Evolutionary conservation across 495 filamentous ascomycete genomes (phyloP), one percentile per base, ranked within the genome.

Genomic region (Daldinia decipiens): DNA sequence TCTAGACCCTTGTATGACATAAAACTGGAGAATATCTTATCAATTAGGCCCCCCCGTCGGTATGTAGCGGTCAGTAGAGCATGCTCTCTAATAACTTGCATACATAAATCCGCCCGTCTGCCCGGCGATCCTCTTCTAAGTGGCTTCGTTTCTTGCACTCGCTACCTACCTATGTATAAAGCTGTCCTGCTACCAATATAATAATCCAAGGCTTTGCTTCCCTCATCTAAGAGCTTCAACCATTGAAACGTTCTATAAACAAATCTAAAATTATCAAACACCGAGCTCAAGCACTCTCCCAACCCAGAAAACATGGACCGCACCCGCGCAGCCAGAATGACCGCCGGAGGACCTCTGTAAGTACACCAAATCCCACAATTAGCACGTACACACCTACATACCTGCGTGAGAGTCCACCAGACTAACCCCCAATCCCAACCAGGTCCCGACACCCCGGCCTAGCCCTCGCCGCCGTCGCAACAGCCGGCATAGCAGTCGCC

Each of bases 391-490:
- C 3, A 26, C 26, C 1, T 26, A 3, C 21, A 24, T 27, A 32
- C 24, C 17, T 27, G 36, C 59, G 9, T 26, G 11, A 54, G 2
- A 40, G 15, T 40, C 6, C 13, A 21, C 15, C 11, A 50, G 11
- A 34, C 65, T 68, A 36, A 59, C 52, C 51, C 39, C 43, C 17
- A 47, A 61, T 40, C 24, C 36, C 39, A 12, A 17, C n/a, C 24
- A 69, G 64, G 34, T 77, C 77, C 21, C 80, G 79, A 52, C 78
- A 73, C 47, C 80, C 81, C 2, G 67, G 62, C 64, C 61, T 82
- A 11, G 65, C 79, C 15, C 29, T 74, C 12, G 59, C 43, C 56
- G 71, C 70, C 67, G 40, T 81, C 52, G 62, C 73, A 31, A 47
- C 75, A 24, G 68, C 72, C 3, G 78, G 76, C 31, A 51, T 80